Evolutionary conservation across 1,284 basidiomycete species (phyloP), one percentile per base, ranked within the genome.

Genomic region (Boletus chippewaensis): DNA sequence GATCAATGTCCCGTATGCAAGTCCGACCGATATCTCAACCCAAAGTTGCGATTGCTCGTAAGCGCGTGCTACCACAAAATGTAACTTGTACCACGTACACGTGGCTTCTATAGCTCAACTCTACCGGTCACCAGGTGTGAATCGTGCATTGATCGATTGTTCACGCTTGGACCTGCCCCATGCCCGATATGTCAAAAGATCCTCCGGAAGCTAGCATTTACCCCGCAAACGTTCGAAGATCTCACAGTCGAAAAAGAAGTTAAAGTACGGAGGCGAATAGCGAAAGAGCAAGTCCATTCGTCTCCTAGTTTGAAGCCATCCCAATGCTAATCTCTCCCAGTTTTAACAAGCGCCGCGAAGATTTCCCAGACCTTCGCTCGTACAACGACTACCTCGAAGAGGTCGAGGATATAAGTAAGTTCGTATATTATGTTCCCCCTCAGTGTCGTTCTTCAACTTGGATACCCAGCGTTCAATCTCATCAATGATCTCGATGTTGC

Each of bases 41-140:
- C 94, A 13, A 93, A 94, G 62, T 75, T 99, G 24, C 84, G 95
- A 39, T 75, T 99, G 42, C 79, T 99, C 51, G 95, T 99, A 55
- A 95, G 93, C 64, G 81, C 91, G 31, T 99, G 96, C 70, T 99
- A 98, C 71, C 96, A 99, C 74, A 97, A 97, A 78, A 95, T 98
- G 95, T 92, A 58, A 57, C 53, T 79, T 64, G 41, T 40, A 42
- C 39, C 42, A 15, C 18, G 31, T 15, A 18, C 38, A 29, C 41
- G 36, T 39, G 4, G 39, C 34, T 52, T 13, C 22, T 38, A 46
- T 53, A 36, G 32, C 58, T 61, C 44, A 58, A 52, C 29, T 47
- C 49, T n/a, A 59, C 31, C 16, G 22, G 12, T 16, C 29, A 26
- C 39, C 60, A 95, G 92, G 89, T 97, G 94, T 71, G 94, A 96